Base-by-base conservation (phyloP, 345 rosid genomes). In the Turritis glabra region DNA sequence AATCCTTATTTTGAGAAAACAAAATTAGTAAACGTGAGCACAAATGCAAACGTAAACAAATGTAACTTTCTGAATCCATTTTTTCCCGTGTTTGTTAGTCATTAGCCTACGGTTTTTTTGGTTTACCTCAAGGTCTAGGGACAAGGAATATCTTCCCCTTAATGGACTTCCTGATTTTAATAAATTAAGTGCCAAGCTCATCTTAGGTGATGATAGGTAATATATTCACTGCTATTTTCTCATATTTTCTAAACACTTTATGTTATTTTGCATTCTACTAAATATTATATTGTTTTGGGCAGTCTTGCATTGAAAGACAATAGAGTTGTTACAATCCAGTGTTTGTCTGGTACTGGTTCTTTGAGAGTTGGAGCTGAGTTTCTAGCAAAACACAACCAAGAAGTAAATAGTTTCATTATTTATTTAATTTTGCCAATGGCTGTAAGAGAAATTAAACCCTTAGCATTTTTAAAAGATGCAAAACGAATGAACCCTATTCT, bases 331-430 rank as follows among this genome's bases (percentile, higher is more conserved):
- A 89, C 96, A 23, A 86, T 88, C 63, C 97, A 91, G 58, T 84
- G 94, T 79, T 84, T 93, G 82, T 93, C 98, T 67, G 96, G 98
- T 41, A 93, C 98, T 66, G 98, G 98, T 74, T 89, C 97, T 17
- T 56, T 89, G 67, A 88, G 98, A 83, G 97, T 93, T 51, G 98
- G 98, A 67, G 96, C 82, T 70, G 98, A 91, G 78, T 93, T 93
- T 86, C 73, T 90, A 81, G 96, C 94, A 8, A 88, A 76, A 72
- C 89, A 90, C 63, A 69, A 88, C 77, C 86, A 83, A 30, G 81
- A 86, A 79, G 88, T 85, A 81, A 74, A 17, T 18, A 5, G 0
- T 53, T 48, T 23, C 19, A 13, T 62, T 12, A 4, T 37, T 26
- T 6, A 12, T 61, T 26, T 21, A 11, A 40, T 47, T 73, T 66